Percentiles rank a stretch among this genome's conserved stretches.
Conservation (phyloP, 176 grass and related monocot species). For the Carex littledalei region DNA sequence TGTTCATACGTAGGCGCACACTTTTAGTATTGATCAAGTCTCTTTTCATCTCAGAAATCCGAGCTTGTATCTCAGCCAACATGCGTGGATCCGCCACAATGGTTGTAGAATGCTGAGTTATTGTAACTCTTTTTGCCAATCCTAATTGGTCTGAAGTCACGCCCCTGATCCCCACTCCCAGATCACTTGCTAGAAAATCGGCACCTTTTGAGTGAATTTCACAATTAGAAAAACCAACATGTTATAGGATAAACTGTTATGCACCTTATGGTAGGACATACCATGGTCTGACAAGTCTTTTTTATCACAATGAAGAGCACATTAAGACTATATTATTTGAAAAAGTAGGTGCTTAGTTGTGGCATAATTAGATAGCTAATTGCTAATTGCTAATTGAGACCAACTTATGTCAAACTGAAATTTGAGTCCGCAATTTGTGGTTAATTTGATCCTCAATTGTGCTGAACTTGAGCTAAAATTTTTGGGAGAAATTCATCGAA, state of each 20-base stretch:
- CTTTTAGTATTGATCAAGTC: slow-evolving; percentile 62
- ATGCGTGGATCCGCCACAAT: slow-evolving; percentile 78
- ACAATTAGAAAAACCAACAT: slow-evolving; percentile 4
- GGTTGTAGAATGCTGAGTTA: slow-evolving; percentile 80
- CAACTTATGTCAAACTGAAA: background rate
- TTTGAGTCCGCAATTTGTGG: background rate
- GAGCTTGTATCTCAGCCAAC: slow-evolving; percentile 88
- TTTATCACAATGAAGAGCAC: background rate
- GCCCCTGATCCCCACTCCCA: slow-evolving; percentile 53
- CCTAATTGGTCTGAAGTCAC: slow-evolving; percentile 95
- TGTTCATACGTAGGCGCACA: slow-evolving; percentile 39
- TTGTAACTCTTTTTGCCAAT: slow-evolving; percentile 74
- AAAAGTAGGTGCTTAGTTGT: background rate
- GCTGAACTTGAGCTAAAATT: background rate
- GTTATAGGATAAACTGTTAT: background rate
- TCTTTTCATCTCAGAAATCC: slow-evolving; percentile 89
- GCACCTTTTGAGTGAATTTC: slow-evolving; percentile 46
- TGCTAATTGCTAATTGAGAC: background rate
- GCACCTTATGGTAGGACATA: background rate
- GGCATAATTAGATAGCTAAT: background rate
- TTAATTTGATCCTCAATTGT: background rate
- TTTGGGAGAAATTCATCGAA: background rate
- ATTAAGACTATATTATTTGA: slow-evolving; percentile 6
- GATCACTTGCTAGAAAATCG: slow-evolving; percentile 90
- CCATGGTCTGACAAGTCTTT: background rate